Base-by-base conservation (phyloP, 352 stramenopile genomes). In the Pythium chondricola region DNA sequence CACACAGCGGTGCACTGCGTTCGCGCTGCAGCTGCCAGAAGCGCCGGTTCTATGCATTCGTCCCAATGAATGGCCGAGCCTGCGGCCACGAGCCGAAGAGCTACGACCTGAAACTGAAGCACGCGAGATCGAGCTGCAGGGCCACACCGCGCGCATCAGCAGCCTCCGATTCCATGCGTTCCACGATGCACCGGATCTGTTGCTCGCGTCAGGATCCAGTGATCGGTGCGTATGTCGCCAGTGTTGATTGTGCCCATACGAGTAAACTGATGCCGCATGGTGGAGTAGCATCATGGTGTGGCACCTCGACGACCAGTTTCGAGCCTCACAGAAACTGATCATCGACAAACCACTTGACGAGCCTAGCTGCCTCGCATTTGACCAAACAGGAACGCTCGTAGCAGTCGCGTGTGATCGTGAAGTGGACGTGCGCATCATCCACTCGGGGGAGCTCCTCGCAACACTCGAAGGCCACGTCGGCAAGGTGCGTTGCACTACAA, bases 401-500 rank as follows among this genome's bases (percentile, higher is more conserved):
- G 81, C 78, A 2, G 51, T 90, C 10, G 69, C 65, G 9, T 65
- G 50, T 47, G 67, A 75, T 13, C 49, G 63, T 8, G 51, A 81
- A 43, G 74, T 90, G 3, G 67, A 85, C 25, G 53, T 93, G 2
- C 65, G 78, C 24, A 42, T 80, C 17, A 50, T 89, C 26, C 71
- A 83, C 35, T 52, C 66, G 20, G 54, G 65, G 9, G 74, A 74
- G 10, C 60, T 88, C 24, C 61, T 83, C 29, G 63, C 79, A 38
- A 87, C 78, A 8, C 51, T 93, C 13, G 75, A 93, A 61, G 81
- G 74, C 6, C 78, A 93, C 38, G 31, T 85, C 26, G 76, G 72
- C 5, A 54, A 66, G 13, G 78, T 88, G 63, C 16, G 22, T 20
- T 5, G 14, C 17, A 10, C 30, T 29, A 30, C 20, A n/a, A n/a